phyloP scores from a whole-genome alignment of 2,329 filamentous ascomycete species.

The Fusarium abutilonis region DNA sequence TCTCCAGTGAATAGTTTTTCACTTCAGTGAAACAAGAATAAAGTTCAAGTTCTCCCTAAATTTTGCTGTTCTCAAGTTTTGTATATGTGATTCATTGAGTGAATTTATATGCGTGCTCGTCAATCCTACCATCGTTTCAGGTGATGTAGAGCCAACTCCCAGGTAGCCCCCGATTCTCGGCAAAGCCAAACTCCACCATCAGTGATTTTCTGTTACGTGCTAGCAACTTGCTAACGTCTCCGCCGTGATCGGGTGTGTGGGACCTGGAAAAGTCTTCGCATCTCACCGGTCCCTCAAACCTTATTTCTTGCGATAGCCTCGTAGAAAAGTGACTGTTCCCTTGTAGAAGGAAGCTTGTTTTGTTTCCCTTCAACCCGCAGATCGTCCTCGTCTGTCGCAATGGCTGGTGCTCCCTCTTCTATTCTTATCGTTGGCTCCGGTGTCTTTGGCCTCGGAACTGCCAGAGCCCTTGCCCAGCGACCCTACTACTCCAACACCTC shows the following conservation, averaged over 20 bases:
- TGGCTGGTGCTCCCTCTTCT: conserved; percentile 54
- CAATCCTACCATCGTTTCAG: conserved; percentile 12
- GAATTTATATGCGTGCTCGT: conserved; percentile 14
- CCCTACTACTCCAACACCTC: conserved; percentile 61
- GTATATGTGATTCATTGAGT: not conserved
- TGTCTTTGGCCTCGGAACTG: conserved; percentile 69
- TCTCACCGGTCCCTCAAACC: conserved; percentile 25
- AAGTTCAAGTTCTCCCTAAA: conserved; percentile 34
- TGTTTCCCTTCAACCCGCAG: conserved; percentile 16
- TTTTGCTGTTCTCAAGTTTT: conserved; percentile 4
- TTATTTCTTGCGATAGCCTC: conserved; percentile 15
- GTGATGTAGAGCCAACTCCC: not conserved
- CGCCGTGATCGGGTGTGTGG: conserved; percentile 44
- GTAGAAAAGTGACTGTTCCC: conserved; percentile 26
- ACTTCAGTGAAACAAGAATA: conserved; percentile 32
- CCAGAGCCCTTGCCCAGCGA: conserved; percentile 74
- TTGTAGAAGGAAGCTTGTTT: conserved; percentile 14
- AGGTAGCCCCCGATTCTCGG: conserved; percentile 39
- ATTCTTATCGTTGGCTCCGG: conserved; percentile 77
- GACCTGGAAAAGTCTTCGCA: conserved; percentile 36
- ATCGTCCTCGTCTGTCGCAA: conserved; percentile 31
- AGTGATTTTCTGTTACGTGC: conserved; percentile 23
- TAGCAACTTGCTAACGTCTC: not conserved
- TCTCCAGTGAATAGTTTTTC: conserved; percentile 15
- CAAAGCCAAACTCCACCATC: conserved; percentile 12